Conservation (phyloP, 305 asterid species). For the Ilex paraguariensis region DNA sequence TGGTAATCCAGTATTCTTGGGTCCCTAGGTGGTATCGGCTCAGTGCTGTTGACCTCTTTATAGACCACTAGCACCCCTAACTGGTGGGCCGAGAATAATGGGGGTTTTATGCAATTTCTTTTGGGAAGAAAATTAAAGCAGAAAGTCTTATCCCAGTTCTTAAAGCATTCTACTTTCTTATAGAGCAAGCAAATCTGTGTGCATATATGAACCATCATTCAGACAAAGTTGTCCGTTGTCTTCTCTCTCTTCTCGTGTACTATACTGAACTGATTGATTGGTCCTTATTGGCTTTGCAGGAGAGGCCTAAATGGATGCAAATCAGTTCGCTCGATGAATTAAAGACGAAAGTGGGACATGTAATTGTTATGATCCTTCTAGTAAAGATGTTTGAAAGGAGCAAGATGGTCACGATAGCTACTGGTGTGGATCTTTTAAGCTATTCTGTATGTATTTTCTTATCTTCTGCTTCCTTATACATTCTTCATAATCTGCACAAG, state of each 20-base stretch:
- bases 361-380: slow-evolving; percentile 89
- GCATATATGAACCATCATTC: too few relatives aligned
- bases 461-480: slow-evolving; percentile 84
- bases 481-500: slow-evolving; percentile 78
- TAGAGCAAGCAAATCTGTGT: too few relatives aligned
- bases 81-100: too few relatives aligned
- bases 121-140: not conserved
- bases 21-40: too few relatives aligned
- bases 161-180: too few relatives aligned
- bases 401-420: slow-evolving; percentile 82
- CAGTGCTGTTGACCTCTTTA: too few relatives aligned
- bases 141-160: too few relatives aligned
- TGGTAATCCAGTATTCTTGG: too few relatives aligned
- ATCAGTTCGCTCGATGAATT: slow-evolving; percentile 82
- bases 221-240: not conserved
- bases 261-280: not conserved
- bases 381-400: slow-evolving; percentile 99
- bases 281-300: slow-evolving; percentile 34
- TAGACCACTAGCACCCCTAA: too few relatives aligned
- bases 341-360: slow-evolving; percentile 93
- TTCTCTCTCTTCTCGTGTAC: not conserved
- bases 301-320: slow-evolving; percentile 97
- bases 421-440: slow-evolving; percentile 79
- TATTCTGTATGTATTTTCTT: slow-evolving; percentile 79
- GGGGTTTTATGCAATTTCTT: not conserved